Evolutionary conservation across 78 protist genomes (phyloP).

Genomic region (Dictyostelium capitatum): DNA sequence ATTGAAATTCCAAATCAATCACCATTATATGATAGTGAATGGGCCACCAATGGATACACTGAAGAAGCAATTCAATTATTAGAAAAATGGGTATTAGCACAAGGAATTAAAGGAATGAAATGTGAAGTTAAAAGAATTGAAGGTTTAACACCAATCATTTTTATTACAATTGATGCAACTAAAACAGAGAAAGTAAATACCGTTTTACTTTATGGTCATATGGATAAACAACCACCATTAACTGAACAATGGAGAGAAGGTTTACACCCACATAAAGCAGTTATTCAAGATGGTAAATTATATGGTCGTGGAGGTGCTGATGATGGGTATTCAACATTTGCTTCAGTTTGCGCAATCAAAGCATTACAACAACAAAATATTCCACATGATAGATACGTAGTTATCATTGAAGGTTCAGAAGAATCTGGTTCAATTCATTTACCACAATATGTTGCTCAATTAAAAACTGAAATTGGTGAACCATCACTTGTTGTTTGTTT

Average conservation of each 20-base stretch:
- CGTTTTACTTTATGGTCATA: conserved; percentile 92
- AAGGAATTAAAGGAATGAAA: conserved; percentile 72
- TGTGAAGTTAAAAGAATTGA: conserved; percentile 78
- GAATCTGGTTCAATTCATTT: conserved; percentile 90
- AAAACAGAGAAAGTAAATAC: conserved; percentile 40
- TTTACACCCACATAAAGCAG: conserved; percentile 89
- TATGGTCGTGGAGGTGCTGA: conserved; percentile 96
- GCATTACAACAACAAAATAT: conserved; percentile 50
- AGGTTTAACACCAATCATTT: conserved; percentile 89
- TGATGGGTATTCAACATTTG: conserved; percentile 94
- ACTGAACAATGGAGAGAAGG: conserved; percentile 90
- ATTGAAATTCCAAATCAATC: conserved; percentile 91
- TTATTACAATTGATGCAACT: conserved; percentile 81
- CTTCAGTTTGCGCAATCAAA: conserved; percentile 85
- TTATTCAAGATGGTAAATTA: conserved; percentile 72
- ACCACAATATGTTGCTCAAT: conserved; percentile 59
- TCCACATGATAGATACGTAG: conserved; percentile 88
- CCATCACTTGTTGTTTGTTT: conserved; percentile 90
- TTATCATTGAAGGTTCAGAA: conserved; percentile 93
- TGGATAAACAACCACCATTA: conserved; percentile 95
- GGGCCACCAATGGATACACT: conserved; percentile 90
- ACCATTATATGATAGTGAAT: conserved; percentile 90
- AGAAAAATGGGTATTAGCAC: conserved; percentile 84
- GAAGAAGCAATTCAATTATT: conserved; percentile 86
- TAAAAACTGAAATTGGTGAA: conserved; percentile 51